Evolutionary conservation across 2,329 filamentous ascomycete species (phyloP), one percentile per base, ranked within the genome.

Genomic region (Monilinia laxa): DNA sequence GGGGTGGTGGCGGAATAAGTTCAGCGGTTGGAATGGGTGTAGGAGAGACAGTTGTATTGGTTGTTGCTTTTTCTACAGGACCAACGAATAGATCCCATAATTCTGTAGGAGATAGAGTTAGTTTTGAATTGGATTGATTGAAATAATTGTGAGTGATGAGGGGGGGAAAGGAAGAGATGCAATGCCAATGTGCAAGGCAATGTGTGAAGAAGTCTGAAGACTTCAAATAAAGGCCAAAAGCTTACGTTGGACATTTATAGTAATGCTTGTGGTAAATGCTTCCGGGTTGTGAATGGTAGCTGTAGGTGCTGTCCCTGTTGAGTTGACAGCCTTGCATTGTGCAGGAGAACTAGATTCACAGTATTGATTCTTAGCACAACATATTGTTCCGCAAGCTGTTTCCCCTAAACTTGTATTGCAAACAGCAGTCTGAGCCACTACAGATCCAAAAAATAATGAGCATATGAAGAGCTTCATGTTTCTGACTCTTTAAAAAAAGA

Each of bases 31-130:
- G 70, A 35, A 74, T 52, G 40, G 73, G 71, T 5, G 72, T 74
- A 23, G 73, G 58, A 23, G 66, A 57, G 9, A 73, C 70, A 11
- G 73, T 73, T 23, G 71, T 74, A 40, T 67, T 73, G 18, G 70
- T 57, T 25, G 71, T 40, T 11, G 72, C 72, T 40, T 66, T 71
- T 65, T 63, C 59, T 45, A 73, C 69, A 20, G 71, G 69, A 3
- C 72, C 72, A 16, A 74, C 67, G 40, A 71, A 74, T 28, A 73
- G 64, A 65, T 74, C 63, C 72, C 72, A 74, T 38, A 60, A 7
- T 53, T 66, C 66, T 68, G 25, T 18, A 54, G 23, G 14, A 31
- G 47, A 31, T 63, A 28, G 38, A 42, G 63, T 42, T 40, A 42
- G 23, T 45, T 45, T 45, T 23, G 16, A 20, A n/a, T 9, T 42